Conservation (phyloP, 169 alveolate species). For the Perkinsus olseni region DNA sequence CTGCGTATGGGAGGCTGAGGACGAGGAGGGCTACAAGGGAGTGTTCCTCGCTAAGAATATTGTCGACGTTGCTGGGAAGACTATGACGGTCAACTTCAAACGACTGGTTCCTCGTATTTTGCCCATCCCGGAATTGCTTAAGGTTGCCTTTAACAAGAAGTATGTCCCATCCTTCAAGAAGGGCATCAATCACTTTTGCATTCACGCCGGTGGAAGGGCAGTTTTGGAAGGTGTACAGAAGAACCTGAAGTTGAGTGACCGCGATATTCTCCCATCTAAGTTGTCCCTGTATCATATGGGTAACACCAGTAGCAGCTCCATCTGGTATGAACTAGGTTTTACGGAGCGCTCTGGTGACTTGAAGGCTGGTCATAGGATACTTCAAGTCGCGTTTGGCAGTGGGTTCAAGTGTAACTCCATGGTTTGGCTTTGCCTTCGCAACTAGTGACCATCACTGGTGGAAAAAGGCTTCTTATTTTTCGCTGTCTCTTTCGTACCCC, state of each 20-base stretch:
- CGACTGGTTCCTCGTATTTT: background rate
- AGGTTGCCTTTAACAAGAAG: background rate
- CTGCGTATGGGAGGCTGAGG: constrained; percentile 3
- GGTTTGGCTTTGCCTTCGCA: background rate
- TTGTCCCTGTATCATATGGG: background rate
- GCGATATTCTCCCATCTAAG: background rate
- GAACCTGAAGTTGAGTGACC: background rate
- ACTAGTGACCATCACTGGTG: too few relatives aligned
- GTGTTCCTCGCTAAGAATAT: background rate
- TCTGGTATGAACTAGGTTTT: constrained; percentile 5
- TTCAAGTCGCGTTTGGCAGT: constrained; percentile 9
- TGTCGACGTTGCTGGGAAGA: background rate
- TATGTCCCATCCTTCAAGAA: constrained; percentile 4
- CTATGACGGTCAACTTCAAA: constrained; percentile 1
- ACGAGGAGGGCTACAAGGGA: background rate
- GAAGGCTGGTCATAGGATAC: background rate
- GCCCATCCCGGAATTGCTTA: background rate
- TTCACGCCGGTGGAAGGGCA: constrained; percentile 12
- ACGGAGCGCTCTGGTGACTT: background rate
- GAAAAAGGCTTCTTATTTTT: too few relatives aligned
- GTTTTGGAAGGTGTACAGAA: constrained; percentile 3
- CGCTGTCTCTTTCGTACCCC: too few relatives aligned
- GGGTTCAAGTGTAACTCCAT: constrained; percentile 11
- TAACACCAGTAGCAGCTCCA: background rate
- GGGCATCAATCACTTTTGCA: constrained; percentile 10